Conservation (phyloP, 2,329 filamentous ascomycete species). For the Fusarium praegraminearum region DNA sequence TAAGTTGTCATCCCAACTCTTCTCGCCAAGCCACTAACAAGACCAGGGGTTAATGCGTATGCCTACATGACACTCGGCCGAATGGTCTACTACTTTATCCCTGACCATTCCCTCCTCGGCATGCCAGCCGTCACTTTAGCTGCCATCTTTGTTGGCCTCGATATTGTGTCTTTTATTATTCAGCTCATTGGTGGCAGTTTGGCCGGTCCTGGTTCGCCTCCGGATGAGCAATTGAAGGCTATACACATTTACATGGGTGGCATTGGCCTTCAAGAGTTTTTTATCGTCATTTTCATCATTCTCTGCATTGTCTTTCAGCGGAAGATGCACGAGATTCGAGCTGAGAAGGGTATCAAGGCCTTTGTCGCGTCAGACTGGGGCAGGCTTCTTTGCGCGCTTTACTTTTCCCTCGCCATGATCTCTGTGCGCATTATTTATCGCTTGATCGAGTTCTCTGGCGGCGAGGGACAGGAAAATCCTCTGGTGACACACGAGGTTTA, state of each 20-base stretch:
- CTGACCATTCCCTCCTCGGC: slow-evolving; percentile 52
- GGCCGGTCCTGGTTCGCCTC: slow-evolving; percentile 43
- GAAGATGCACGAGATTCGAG: slow-evolving; percentile 7
- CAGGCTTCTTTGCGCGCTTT: slow-evolving; percentile 48
- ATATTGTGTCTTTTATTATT: slow-evolving; percentile 53
- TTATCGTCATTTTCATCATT: slow-evolving; percentile 60
- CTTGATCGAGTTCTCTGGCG: slow-evolving; percentile 63
- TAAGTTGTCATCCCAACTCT: slow-evolving; percentile 1
- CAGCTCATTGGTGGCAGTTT: slow-evolving; percentile 53
- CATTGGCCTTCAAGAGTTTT: slow-evolving; percentile 63
- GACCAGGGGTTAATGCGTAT: slow-evolving; percentile 59
- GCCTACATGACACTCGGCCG: slow-evolving; percentile 60
- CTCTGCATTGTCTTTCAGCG: slow-evolving; percentile 48
- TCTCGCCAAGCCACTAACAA: background rate
- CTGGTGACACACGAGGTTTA: slow-evolving; percentile 55
- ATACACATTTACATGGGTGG: slow-evolving; percentile 65
- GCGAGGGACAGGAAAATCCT: slow-evolving; percentile 46
- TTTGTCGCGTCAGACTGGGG: slow-evolving; percentile 27
- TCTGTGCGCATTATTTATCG: slow-evolving; percentile 66
- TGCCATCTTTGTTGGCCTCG: slow-evolving; percentile 56
- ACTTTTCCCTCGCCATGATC: slow-evolving; percentile 54
- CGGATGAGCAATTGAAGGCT: slow-evolving; percentile 47
- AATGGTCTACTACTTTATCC: slow-evolving; percentile 59
- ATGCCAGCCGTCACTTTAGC: slow-evolving; percentile 55
- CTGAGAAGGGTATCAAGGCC: background rate